A percentile compares a stretch with the other conserved stretches of the same genome.
phyloP scores from a whole-genome alignment of 768 basidiomycete genomes.

The Leccinum rimulosum region DNA sequence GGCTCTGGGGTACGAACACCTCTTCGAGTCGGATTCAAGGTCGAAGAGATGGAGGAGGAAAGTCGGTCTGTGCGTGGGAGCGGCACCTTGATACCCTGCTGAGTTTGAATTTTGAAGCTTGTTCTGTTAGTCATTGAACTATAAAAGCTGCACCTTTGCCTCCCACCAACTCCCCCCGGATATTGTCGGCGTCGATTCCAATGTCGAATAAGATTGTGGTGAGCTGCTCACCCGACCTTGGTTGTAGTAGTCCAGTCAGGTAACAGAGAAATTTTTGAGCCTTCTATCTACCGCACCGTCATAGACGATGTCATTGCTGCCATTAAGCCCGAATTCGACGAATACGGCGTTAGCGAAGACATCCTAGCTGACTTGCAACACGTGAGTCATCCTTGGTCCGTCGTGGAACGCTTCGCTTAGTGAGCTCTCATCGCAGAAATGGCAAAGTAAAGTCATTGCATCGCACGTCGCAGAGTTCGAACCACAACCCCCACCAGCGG shows the following conservation, averaged over 20 bases:
- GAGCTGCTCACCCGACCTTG: conserved; percentile 70
- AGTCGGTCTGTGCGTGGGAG: conserved; percentile 50
- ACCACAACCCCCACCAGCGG: conserved; percentile 45
- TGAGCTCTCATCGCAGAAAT: conserved; percentile 60
- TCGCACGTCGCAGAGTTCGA: conserved; percentile 96
- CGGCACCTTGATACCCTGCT: conserved; percentile 24
- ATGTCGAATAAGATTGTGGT: conserved; percentile 99
- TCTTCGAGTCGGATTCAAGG: neutral
- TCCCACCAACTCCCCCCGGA: conserved; percentile 32
- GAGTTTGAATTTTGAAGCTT: conserved; percentile 44
- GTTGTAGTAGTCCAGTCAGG: conserved; percentile 52
- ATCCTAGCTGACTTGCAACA: conserved; percentile 85
- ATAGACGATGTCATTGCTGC: conserved; percentile 93
- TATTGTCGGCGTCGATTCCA: conserved; percentile 32
- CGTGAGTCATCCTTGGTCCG: conserved; percentile 49
- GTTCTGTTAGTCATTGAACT: conserved; percentile 36
- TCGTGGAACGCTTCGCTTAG: conserved; percentile 5
- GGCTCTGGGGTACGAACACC: neutral
- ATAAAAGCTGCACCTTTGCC: conserved; percentile 38
- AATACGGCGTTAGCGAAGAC: conserved; percentile 91
- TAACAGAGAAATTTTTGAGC: conserved; percentile 69
- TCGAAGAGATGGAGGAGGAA: neutral
- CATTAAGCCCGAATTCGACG: conserved; percentile 94
- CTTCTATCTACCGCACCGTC: conserved; percentile 84
- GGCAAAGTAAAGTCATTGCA: conserved; percentile 93